Conservation (phyloP, 176 grass and related monocot genomes). For the Olyra latifolia region DNA sequence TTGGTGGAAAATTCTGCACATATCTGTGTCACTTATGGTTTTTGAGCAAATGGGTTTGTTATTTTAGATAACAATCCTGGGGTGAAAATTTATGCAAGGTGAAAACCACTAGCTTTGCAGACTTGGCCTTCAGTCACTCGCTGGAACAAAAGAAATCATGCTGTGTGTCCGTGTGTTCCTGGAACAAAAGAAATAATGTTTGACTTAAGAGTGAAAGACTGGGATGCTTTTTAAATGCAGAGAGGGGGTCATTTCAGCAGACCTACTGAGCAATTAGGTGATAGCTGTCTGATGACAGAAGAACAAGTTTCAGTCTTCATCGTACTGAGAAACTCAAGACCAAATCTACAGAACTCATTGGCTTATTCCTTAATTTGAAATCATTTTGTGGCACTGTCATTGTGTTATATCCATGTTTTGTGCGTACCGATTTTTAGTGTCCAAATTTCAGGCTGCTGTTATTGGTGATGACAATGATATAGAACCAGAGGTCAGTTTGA, state of each 20-base stretch:
- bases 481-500: conserved; percentile 47
- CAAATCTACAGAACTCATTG: neutral
- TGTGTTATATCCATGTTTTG: conserved; percentile 21
- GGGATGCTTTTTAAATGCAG: neutral
- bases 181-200: neutral
- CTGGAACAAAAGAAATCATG: neutral
- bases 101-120: neutral
- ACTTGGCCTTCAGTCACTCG: neutral
- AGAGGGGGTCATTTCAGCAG: neutral
- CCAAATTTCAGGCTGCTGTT: conserved; percentile 50
- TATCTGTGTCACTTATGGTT: neutral
- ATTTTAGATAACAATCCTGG: neutral
- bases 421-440: conserved; percentile 21
- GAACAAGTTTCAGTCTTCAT: conserved; percentile 21
- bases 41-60: neutral
- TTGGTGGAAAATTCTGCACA: neutral
- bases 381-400: neutral
- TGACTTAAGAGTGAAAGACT: neutral
- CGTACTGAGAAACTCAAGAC: neutral
- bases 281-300: neutral
- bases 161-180: neutral
- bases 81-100: neutral
- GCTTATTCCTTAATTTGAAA: neutral
- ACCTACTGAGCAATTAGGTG: neutral
- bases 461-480: conserved; percentile 48